These are phyloP conservation scores for Penicillium salamii DNA, from an alignment of 495 filamentous ascomycete species.

Conservation along the genomic window DNA sequence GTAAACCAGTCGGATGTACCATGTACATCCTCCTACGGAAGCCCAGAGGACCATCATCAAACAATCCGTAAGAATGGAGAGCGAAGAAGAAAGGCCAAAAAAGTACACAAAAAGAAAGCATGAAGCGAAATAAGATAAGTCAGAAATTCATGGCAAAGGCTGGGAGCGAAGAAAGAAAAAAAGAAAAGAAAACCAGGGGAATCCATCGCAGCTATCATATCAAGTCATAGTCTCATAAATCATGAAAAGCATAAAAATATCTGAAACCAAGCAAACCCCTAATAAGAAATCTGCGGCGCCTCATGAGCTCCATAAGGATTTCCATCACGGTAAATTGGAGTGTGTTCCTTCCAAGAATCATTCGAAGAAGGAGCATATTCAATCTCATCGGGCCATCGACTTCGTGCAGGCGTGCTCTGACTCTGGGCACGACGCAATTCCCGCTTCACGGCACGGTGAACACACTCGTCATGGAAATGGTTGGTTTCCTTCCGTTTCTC, in stretches of 20 bases:
- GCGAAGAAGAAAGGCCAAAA: no score
- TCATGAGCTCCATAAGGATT: conserved; percentile 13
- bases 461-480: conserved; percentile 51
- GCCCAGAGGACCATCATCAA: no score
- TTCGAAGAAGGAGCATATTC: conserved; percentile 10
- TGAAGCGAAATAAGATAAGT: no score
- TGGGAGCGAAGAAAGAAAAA: no score
- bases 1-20: no score
- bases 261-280: neutral
- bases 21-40: no score
- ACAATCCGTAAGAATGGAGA: no score
- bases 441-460: conserved; percentile 37
- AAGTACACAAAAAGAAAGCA: no score
- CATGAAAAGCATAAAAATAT: neutral
- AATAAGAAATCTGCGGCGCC: conserved; percentile 10
- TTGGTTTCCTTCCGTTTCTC: conserved; percentile 55
- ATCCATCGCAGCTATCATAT: no score
- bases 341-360: neutral
- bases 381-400: conserved; percentile 29
- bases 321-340: conserved; percentile 14
- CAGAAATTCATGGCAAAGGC: no score
- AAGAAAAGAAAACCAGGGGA: neutral
- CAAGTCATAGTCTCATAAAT: neutral
- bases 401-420: conserved; percentile 9
- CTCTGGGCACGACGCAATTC: conserved; percentile 15